Percentiles rank a stretch among this genome's conserved stretches.
Conservation (phyloP, 345 rosid genomes). For the Linum trigynum region DNA sequence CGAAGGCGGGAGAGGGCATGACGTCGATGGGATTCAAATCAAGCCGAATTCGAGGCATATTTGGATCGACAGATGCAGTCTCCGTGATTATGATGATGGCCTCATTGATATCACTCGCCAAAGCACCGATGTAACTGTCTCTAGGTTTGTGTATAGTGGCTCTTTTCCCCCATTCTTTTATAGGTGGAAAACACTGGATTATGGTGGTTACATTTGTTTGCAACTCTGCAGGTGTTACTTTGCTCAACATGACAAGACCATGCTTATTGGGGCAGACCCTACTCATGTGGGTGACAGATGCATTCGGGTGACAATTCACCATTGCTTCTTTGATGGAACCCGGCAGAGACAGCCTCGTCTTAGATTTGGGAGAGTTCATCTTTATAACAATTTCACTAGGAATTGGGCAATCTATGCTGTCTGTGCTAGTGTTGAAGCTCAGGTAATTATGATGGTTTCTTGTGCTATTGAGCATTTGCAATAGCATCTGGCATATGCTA, state of each 20-base stretch:
- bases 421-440: slow-evolving; percentile 86
- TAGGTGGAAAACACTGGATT: no score
- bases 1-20: slow-evolving; percentile 6
- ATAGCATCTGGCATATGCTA: not conserved
- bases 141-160: slow-evolving; percentile 37
- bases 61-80: slow-evolving; percentile 26
- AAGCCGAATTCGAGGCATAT: slow-evolving; percentile 6
- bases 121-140: slow-evolving; percentile 86
- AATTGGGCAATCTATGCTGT: slow-evolving; percentile 94
- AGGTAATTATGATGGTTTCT: slow-evolving; percentile 34
- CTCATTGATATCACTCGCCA: slow-evolving; percentile 87
- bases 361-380: slow-evolving; percentile 76
- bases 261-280: slow-evolving; percentile 84
- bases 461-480: not conserved
- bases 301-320: slow-evolving; percentile 90
- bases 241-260: slow-evolving; percentile 72
- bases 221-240: slow-evolving; percentile 61
- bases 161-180: not conserved
- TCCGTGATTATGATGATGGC: slow-evolving; percentile 47
- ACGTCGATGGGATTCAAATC: slow-evolving; percentile 2
- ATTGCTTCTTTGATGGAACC: slow-evolving; percentile 87
- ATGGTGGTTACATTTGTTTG: slow-evolving; percentile 4
- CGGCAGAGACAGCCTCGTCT: slow-evolving; percentile 92
- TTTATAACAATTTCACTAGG: slow-evolving; percentile 80
- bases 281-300: slow-evolving; percentile 70